These are phyloP conservation scores for Lactarius vividus DNA, from an alignment of 768 basidiomycete genomes.

Conservation along the genomic window DNA sequence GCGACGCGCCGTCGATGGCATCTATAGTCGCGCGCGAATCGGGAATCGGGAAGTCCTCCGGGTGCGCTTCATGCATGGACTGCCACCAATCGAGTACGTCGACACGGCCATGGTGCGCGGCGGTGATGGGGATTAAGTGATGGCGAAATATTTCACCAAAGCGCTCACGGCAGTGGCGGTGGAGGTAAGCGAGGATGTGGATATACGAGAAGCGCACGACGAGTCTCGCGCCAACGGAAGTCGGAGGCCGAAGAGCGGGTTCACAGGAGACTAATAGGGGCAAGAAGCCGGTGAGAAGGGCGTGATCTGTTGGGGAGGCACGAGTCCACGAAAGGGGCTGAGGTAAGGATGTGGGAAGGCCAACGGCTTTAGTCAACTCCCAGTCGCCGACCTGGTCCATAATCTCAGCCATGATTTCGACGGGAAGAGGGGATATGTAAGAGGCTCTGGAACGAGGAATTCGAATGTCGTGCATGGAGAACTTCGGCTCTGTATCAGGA, in stretches of 20 bases:
- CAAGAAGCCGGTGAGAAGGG: slow-evolving; percentile 65
- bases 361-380: slow-evolving; percentile 78
- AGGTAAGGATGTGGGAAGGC: slow-evolving; percentile 65
- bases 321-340: slow-evolving; percentile 69
- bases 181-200: slow-evolving; percentile 70
- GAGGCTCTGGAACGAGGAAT: slow-evolving; percentile 23
- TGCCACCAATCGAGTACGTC: slow-evolving; percentile 83
- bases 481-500: neutral
- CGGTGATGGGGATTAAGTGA: slow-evolving; percentile 72
- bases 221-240: slow-evolving; percentile 62
- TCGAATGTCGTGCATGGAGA: slow-evolving; percentile 25
- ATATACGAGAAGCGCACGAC: slow-evolving; percentile 75
- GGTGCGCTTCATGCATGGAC: slow-evolving; percentile 56
- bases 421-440: slow-evolving; percentile 56
- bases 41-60: slow-evolving; percentile 57
- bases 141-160: slow-evolving; percentile 64
- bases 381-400: slow-evolving; percentile 79
- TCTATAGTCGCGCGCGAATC: slow-evolving; percentile 56
- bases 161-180: slow-evolving; percentile 58
- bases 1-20: slow-evolving; percentile 75
- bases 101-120: slow-evolving; percentile 70
- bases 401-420: slow-evolving; percentile 74
- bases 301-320: slow-evolving; percentile 65
- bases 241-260: slow-evolving; percentile 56
- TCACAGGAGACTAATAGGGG: slow-evolving; percentile 58